A percentile compares a stretch with the other conserved stretches of the same genome.
These are phyloP conservation scores for barrel medic (Medicago truncatula) DNA, from an alignment of 306 rosid species.

Conservation along the genomic window MtrunA17r5.0-ANR NC_053043.1:8861001-8861500, in stretches of 20 bases:
- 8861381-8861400: background rate
- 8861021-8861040: background rate
- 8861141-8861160: slow-evolving; percentile 9
- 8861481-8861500: too few relatives aligned
- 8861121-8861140: slow-evolving; percentile 15
- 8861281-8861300: slow-evolving; percentile 10
- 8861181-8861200: slow-evolving; percentile 9
- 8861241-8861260: background rate
- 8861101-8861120: background rate
- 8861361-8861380: slow-evolving; percentile 10
- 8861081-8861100: background rate
- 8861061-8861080: background rate
- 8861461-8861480: too few relatives aligned
- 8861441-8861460: too few relatives aligned
- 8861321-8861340: slow-evolving; percentile 3
- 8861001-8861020: background rate
- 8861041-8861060: background rate
- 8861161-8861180: background rate
- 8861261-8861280: slow-evolving; percentile 1
- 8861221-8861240: slow-evolving; percentile 4
- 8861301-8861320: slow-evolving; percentile 23
- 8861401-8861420: too few relatives aligned
- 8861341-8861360: slow-evolving; percentile 23
- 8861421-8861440: too few relatives aligned
- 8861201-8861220: slow-evolving; percentile 3